These are phyloP conservation scores for Calonectria naviculata DNA, from an alignment of 2,329 filamentous ascomycete genomes.

Conservation along the genomic window DNA sequence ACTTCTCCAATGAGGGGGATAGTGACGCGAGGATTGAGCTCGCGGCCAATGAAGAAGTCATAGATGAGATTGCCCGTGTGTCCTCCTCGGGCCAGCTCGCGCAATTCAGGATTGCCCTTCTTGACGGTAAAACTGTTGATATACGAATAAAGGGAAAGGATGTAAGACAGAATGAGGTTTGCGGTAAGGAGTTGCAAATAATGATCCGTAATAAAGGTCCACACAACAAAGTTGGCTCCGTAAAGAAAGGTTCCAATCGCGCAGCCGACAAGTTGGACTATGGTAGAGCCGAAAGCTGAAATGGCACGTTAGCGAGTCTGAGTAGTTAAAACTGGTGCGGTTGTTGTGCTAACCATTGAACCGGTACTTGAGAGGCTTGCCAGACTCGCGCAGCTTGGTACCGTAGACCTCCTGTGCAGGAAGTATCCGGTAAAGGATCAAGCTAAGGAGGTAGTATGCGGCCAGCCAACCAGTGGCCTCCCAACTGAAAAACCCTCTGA, in stretches of 20 bases:
- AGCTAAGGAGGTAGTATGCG: slow-evolving; percentile 80
- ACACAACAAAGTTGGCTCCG: slow-evolving; percentile 83
- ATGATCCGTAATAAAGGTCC: slow-evolving; percentile 91
- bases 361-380: slow-evolving; percentile 80
- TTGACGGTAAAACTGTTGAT: slow-evolving; percentile 81
- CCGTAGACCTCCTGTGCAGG: slow-evolving; percentile 78
- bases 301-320: not conserved
- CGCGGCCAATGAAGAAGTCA: slow-evolving; percentile 96
- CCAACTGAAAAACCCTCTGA: slow-evolving; percentile 74
- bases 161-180: slow-evolving; percentile 80
- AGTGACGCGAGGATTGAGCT: slow-evolving; percentile 86
- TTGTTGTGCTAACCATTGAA: slow-evolving; percentile 70
- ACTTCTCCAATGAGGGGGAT: slow-evolving; percentile 83
- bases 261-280: slow-evolving; percentile 75
- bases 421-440: slow-evolving; percentile 77
- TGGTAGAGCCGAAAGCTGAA: slow-evolving; percentile 76
- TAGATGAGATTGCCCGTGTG: slow-evolving; percentile 86
- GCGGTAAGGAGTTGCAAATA: slow-evolving; percentile 85
- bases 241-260: slow-evolving; percentile 78
- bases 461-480: slow-evolving; percentile 74
- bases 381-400: slow-evolving; percentile 70
- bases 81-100: slow-evolving; percentile 83
- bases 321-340: too few relatives aligned
- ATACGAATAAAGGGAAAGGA: slow-evolving; percentile 81
- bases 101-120: slow-evolving; percentile 72